Evolutionary conservation across 2,329 filamentous ascomycete genomes (phyloP), one percentile per base, ranked within the genome.

Genomic region (Blumeria hordei): DNA sequence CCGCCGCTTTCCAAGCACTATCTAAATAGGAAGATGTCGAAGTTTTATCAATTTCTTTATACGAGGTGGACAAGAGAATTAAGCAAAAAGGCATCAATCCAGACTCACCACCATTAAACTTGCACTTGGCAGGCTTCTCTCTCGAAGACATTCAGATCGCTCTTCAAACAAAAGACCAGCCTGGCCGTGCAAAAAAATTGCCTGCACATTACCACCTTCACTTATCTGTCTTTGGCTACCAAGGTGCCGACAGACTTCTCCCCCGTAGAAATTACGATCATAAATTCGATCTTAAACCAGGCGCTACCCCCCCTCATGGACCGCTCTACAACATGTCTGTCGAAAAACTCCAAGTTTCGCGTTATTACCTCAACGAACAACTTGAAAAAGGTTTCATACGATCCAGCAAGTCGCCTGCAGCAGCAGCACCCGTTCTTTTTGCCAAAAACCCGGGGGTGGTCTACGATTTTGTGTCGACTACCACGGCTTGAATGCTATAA

Each of bases 121-220:
- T 53, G 51, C 34, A 53, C 36, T 34, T 53, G n/a, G 34, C 51
- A 16, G 50, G 35, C 3, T 37, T 53, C 35, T 53, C 50, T 12
- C 50, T 53, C n/a, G 50, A 53, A 37, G 34, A 53, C 14, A 53
- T 53, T n/a, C 50, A 53, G 32, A 53, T 39, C 4, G 50, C 50
- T 21, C 34, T 53, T 11, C 34, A 53, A 39, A 53, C 14, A 7
- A 53, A 53, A 12, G 34, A 39, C 28, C 2, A 36, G 32, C 49
- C 49, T 2, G 28, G 33, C 44, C 44, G 18, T n/a, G n/a, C 21
- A 6, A 32, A 32, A n/a, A 49, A 32, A 49, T 10, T 49, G 9
- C 44, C 44, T 10, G 3, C 10, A n/a, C 21, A 49, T 10, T 28
- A 28, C 16, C 44, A 49, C n/a, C 16, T 3, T 28, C 9, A 49